phyloP scores from a whole-genome alignment of 768 basidiomycete species.

The Lyophyllum shimeji region DNA sequence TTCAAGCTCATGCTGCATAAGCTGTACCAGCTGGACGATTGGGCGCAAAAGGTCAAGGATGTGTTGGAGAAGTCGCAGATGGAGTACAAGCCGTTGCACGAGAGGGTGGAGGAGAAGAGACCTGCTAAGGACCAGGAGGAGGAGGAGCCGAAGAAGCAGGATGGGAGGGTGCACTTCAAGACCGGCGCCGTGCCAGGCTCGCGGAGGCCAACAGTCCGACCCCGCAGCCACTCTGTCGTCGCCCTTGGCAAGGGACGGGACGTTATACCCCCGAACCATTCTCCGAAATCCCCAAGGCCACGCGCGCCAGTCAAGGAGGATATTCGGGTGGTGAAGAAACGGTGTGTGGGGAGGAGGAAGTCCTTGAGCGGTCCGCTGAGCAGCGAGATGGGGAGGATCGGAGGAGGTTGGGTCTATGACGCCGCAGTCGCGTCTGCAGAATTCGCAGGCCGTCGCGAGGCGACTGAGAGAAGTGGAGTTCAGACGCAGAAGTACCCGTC shows the following conservation, averaged over 20 bases:
- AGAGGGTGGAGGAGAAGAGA: slow-evolving; percentile 25
- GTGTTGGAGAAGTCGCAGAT: slow-evolving; percentile 52
- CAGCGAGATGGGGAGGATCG: slow-evolving; percentile 20
- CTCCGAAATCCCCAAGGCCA: slow-evolving; percentile 9
- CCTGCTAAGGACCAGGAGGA: slow-evolving; percentile 3
- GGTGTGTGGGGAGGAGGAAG: slow-evolving; percentile 52
- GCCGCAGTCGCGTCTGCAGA: slow-evolving; percentile 48
- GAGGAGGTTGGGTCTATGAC: slow-evolving; percentile 48
- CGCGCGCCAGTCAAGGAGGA: slow-evolving; percentile 18
- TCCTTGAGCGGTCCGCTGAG: slow-evolving; percentile 34
- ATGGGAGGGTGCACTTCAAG: slow-evolving; percentile 27
- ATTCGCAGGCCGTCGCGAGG: slow-evolving; percentile 8
- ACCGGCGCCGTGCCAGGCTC: slow-evolving; percentile 18
- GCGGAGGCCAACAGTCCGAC: slow-evolving; percentile 22
- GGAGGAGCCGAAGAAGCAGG: slow-evolving; percentile 11
- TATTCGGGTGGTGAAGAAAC: slow-evolving; percentile 50
- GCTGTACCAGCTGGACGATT: slow-evolving; percentile 60
- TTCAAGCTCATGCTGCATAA: slow-evolving; percentile 71
- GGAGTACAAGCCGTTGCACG: slow-evolving; percentile 56
- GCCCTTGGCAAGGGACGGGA: slow-evolving; percentile 18
- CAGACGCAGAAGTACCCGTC: not conserved
- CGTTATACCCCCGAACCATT: slow-evolving; percentile 2
- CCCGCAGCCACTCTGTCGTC: slow-evolving; percentile 34
- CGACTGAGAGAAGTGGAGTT: not conserved
- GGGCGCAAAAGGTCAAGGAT: slow-evolving; percentile 53